A percentile compares a stretch with the other conserved stretches of the same genome.
Evolutionary conservation across 2,329 filamentous ascomycete species (phyloP).

Genomic region (Exophiala bonariae): DNA sequence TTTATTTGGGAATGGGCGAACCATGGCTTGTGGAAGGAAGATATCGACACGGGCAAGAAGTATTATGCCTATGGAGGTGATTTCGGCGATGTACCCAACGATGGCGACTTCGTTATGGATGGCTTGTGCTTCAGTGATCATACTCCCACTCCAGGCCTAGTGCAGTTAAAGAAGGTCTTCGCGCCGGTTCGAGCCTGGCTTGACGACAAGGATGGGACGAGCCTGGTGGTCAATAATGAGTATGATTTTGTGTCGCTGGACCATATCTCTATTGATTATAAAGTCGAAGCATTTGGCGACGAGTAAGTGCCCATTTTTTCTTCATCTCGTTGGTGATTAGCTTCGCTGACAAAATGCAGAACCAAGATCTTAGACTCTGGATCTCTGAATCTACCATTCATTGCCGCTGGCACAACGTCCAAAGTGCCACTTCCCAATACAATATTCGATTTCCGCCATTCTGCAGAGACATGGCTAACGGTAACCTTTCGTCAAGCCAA

Average conservation of each 20-base stretch:
- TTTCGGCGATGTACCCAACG: constrained; percentile 62
- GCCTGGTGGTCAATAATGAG: constrained; percentile 31
- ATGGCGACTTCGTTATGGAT: constrained; percentile 64
- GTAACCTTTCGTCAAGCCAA: constrained; percentile 16
- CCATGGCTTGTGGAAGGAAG: constrained; percentile 50
- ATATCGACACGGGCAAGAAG: constrained; percentile 34
- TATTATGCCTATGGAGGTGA: constrained; percentile 64
- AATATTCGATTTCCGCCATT: neutral
- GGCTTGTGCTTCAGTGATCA: constrained; percentile 57
- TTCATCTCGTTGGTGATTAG: neutral
- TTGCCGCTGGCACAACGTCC: constrained; percentile 31
- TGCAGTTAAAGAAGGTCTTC: constrained; percentile 59
- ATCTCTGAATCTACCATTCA: constrained; percentile 4
- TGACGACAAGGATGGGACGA: constrained; percentile 47
- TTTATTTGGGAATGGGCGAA: constrained; percentile 69
- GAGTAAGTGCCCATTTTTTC: constrained; percentile 26
- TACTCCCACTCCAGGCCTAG: constrained; percentile 56
- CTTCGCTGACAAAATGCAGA: neutral
- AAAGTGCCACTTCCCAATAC: constrained; percentile 18
- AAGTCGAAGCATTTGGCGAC: constrained; percentile 44
- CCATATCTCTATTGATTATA: constrained; percentile 34
- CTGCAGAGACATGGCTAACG: constrained; percentile 18
- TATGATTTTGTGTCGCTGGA: constrained; percentile 22
- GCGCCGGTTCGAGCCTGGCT: constrained; percentile 56
- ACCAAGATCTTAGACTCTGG: constrained; percentile 9